phyloP scores from a whole-genome alignment of 495 filamentous ascomycete species.

The Rhypophila decipiens region DNA sequence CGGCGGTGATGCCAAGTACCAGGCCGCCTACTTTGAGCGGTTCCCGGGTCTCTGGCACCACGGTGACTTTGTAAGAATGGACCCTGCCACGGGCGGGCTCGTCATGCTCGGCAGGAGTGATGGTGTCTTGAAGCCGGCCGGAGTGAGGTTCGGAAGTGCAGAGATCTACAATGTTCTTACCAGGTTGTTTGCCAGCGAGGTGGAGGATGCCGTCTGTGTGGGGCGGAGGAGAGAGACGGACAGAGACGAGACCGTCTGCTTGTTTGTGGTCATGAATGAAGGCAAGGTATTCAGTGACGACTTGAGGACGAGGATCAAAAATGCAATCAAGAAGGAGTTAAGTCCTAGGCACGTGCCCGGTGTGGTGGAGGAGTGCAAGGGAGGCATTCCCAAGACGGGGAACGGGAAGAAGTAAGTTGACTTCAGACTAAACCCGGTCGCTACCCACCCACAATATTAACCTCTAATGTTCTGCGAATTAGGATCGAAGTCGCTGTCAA shows the following conservation, averaged over 20 bases:
- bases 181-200: slow-evolving; percentile 65
- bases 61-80: slow-evolving; percentile 83
- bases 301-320: slow-evolving; percentile 54
- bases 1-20: slow-evolving; percentile 66
- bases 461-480: background rate
- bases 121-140: slow-evolving; percentile 71
- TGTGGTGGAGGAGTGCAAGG: slow-evolving; percentile 64
- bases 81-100: slow-evolving; percentile 66
- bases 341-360: slow-evolving; percentile 82
- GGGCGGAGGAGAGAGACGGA: slow-evolving; percentile 68
- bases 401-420: slow-evolving; percentile 84
- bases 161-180: slow-evolving; percentile 93
- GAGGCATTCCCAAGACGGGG: slow-evolving; percentile 76
- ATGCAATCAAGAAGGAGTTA: slow-evolving; percentile 61
- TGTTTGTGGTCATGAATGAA: slow-evolving; percentile 72
- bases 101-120: slow-evolving; percentile 78
- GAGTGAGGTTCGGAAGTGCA: slow-evolving; percentile 70
- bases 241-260: slow-evolving; percentile 73
- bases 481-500: slow-evolving; percentile 87
- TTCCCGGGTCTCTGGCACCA: slow-evolving; percentile 84
- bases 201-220: slow-evolving; percentile 82
- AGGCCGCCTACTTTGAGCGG: slow-evolving; percentile 77
- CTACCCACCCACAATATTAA: background rate
- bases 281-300: slow-evolving; percentile 42
- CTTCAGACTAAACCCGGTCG: no score